Evolutionary conservation across 352 stramenopile genomes (phyloP).

Genomic region (Globisporangium rhizosaccharum): DNA sequence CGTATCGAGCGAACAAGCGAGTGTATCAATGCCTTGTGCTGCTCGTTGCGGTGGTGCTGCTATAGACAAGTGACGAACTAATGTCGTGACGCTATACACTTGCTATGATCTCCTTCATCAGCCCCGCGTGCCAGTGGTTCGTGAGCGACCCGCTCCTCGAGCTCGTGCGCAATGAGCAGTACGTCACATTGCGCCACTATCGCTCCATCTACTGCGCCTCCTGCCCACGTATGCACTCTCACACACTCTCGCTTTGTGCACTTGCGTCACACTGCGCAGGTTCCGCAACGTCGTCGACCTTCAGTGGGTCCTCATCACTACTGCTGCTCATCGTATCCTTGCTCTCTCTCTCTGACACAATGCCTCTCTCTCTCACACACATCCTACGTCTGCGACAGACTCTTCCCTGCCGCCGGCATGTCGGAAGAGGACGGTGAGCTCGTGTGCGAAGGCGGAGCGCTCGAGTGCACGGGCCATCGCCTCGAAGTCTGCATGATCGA

Average conservation of each 20-base stretch:
- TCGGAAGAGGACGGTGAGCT: conserved; percentile 49
- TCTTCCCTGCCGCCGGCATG: conserved; percentile 73
- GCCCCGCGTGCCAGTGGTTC: conserved; percentile 80
- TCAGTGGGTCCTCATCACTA: conserved; percentile 22
- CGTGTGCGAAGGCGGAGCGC: conserved; percentile 48
- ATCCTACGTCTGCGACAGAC: conserved; percentile 18
- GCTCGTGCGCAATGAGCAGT: conserved; percentile 61
- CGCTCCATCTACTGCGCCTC: neutral
- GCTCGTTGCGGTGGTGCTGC: neutral
- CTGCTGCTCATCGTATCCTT: too few species aligned
- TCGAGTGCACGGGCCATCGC: conserved; percentile 73
- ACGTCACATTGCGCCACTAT: conserved; percentile 4
- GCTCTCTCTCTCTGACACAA: neutral
- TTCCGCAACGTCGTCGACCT: conserved; percentile 70
- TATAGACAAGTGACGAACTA: neutral
- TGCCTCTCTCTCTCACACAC: neutral
- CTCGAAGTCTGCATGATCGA: conserved; percentile 72
- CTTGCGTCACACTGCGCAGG: conserved; percentile 15
- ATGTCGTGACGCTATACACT: neutral
- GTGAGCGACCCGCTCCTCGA: conserved; percentile 64
- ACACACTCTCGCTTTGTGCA: neutral
- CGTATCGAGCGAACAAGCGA: too few species aligned
- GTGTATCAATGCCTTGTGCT: neutral
- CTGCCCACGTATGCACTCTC: neutral
- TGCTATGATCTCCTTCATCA: conserved; percentile 9